Conservation (phyloP, 1,139 yeast genomes). For the Pichia sp. region DNA sequence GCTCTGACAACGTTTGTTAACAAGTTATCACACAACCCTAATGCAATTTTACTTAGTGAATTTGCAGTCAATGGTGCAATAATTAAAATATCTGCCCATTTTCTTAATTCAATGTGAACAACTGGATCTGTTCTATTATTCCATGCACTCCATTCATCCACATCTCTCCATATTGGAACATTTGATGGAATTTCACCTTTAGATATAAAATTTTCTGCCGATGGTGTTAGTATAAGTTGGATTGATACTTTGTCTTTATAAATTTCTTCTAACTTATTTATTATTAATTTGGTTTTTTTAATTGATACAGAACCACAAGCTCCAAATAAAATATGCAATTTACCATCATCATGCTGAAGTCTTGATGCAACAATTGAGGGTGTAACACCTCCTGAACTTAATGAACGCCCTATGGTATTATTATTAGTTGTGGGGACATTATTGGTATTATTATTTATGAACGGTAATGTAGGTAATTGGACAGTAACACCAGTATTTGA, state of each 20-base stretch:
- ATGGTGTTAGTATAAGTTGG: slow-evolving; percentile 72
- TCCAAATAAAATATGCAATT: slow-evolving; percentile 77
- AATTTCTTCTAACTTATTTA: slow-evolving; percentile 69
- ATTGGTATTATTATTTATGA: neutral
- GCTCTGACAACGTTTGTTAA: slow-evolving; percentile 85
- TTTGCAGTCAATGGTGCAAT: slow-evolving; percentile 91
- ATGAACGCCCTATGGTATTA: neutral
- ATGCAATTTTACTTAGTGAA: slow-evolving; percentile 80
- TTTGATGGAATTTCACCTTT: slow-evolving; percentile 53
- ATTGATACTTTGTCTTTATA: slow-evolving; percentile 69
- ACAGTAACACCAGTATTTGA: slow-evolving; percentile 1
- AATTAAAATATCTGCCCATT: slow-evolving; percentile 91
- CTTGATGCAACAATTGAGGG: slow-evolving; percentile 8
- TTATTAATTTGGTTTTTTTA: slow-evolving; percentile 65
- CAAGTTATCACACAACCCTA: slow-evolving; percentile 85
- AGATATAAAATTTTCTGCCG: slow-evolving; percentile 75
- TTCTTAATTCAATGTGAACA: slow-evolving; percentile 80
- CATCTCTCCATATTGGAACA: slow-evolving; percentile 78
- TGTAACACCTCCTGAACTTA: neutral
- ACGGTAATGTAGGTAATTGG: slow-evolving; percentile 1
- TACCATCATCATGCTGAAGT: slow-evolving; percentile 87
- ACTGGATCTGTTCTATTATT: slow-evolving; percentile 81
- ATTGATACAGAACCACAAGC: slow-evolving; percentile 88
- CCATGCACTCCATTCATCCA: slow-evolving; percentile 93
- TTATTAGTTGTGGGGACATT: neutral